A percentile compares a stretch with the other conserved stretches of the same genome.
Evolutionary conservation across 1,284 basidiomycete species (phyloP).

Genomic region (Coniophora puteana): DNA sequence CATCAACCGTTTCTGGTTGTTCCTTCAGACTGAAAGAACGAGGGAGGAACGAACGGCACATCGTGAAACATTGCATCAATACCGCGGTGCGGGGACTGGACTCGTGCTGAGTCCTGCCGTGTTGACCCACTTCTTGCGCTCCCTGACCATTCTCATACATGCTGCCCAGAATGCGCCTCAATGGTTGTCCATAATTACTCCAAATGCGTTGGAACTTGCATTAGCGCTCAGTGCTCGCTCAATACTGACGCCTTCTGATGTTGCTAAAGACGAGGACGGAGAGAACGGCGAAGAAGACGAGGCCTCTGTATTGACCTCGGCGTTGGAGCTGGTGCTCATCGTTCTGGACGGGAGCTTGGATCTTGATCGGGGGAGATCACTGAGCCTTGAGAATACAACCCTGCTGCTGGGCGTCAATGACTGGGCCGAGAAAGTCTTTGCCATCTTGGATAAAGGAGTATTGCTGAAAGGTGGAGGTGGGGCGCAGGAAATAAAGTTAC

Average conservation of each 20-base stretch:
- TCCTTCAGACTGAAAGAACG: slow-evolving; percentile 76
- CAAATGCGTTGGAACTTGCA: slow-evolving; percentile 79
- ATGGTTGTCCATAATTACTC: slow-evolving; percentile 78
- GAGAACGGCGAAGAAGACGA: slow-evolving; percentile 40
- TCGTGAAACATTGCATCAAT: slow-evolving; percentile 44
- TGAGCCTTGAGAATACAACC: slow-evolving; percentile 72
- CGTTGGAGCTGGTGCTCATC: slow-evolving; percentile 76
- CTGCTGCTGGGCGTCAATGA: slow-evolving; percentile 74
- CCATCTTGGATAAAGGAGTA: slow-evolving; percentile 60
- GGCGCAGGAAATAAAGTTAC: slow-evolving; percentile 51
- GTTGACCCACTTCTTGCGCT: slow-evolving; percentile 71
- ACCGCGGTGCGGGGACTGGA: slow-evolving; percentile 73
- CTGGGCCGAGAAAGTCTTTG: slow-evolving; percentile 77
- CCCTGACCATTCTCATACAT: slow-evolving; percentile 80
- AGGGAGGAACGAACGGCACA: slow-evolving; percentile 66
- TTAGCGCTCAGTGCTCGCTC: slow-evolving; percentile 72
- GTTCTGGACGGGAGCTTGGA: slow-evolving; percentile 74
- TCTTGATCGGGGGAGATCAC: slow-evolving; percentile 69
- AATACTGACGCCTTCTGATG: slow-evolving; percentile 44
- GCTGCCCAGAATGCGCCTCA: slow-evolving; percentile 75
- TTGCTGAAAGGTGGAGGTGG: slow-evolving; percentile 67
- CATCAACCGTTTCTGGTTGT: slow-evolving; percentile 88
- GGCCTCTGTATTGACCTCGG: slow-evolving; percentile 67
- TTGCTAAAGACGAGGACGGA: slow-evolving; percentile 41
- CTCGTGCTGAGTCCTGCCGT: slow-evolving; percentile 76